Conservation (phyloP, 208 protist species). For the Leptomonas pyrrhocoris region DNA sequence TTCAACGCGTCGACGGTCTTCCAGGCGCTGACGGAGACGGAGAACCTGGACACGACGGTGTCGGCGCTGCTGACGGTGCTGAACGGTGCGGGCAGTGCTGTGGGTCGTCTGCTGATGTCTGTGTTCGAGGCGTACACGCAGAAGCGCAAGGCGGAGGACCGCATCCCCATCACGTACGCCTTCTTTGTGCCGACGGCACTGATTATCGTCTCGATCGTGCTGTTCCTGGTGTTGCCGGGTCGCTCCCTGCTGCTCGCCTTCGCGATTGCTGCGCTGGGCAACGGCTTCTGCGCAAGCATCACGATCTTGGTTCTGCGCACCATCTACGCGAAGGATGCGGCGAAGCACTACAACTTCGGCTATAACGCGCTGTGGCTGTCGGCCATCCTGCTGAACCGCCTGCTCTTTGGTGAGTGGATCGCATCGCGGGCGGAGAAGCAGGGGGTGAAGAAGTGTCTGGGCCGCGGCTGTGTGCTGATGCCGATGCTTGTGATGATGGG, state of each 20-base stretch:
- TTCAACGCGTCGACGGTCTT: constrained; percentile 65
- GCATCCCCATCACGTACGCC: constrained; percentile 65
- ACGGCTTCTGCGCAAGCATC: constrained; percentile 62
- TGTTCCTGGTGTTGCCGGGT: constrained; percentile 48
- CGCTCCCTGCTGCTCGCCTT: constrained; percentile 45
- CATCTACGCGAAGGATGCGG: constrained; percentile 77
- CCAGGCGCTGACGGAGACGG: constrained; percentile 39
- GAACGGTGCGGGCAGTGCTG: constrained; percentile 62
- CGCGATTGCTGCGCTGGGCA: constrained; percentile 53
- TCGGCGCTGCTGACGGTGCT: constrained; percentile 64
- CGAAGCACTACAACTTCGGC: no score
- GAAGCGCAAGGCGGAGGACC: constrained; percentile 47
- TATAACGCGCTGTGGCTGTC: constrained; percentile 35
- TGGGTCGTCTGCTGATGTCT: constrained; percentile 59
- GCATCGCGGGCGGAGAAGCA: constrained; percentile 52
- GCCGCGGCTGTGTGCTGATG: constrained; percentile 51
- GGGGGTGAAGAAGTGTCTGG: constrained; percentile 35
- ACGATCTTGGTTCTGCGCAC: constrained; percentile 58
- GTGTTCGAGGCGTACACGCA: constrained; percentile 60
- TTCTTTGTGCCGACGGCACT: constrained; percentile 55
- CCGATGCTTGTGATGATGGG: constrained; percentile 58
- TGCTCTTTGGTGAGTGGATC: constrained; percentile 76
- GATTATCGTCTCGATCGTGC: constrained; percentile 52
- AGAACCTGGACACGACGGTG: constrained; percentile 37
- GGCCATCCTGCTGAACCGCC: constrained; percentile 62